Base-by-base conservation (phyloP, 768 basidiomycete genomes). In the Leucosporidium scottii region DNA sequence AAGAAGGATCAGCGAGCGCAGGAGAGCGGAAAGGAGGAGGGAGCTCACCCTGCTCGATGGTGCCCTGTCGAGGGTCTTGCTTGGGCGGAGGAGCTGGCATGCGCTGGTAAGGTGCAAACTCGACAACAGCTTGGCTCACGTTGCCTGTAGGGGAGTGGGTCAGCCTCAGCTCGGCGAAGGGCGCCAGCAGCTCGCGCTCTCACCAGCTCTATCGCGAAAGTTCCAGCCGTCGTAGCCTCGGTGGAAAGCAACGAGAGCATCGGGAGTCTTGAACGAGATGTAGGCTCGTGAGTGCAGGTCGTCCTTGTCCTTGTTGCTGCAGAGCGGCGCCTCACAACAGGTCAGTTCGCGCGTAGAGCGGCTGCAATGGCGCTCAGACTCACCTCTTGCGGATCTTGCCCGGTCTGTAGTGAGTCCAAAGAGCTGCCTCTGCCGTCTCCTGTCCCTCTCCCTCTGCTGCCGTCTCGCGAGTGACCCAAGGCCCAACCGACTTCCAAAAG, bases 51-150 rank as follows among this genome's bases (percentile, higher is more conserved):
- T 89, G 86, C 73, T 93, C 91, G 63, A 99, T 94, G 0, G 93
- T 94, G 0, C 85, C 90, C 72, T 86, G 87, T 28, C 91, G 82
- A 47, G 83, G 83, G 74, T 99, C 94, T 0, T 78, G 77, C 79
- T 94, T 97, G 78, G 86, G 86, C 78, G 88, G 85, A 68, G 83
- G 82, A 0, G 83, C 75, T 0, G 93, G 90, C 17, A 88, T 79
- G 76, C 92, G 96, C 77, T 92, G 93, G 70, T 88, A 90, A 7
- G 93, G 91, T 0, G 96, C 89, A 75, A 89, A 97, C 78, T 99
- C 94, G 10, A 99, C 92, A 6, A 96, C 82, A 1, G 90, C 93
- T 59, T 87, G 83, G 3, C 86, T 90, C 76, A 94, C 91, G 74
- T 87, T 88, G 21, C 94, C 94, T 94, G 72, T 17, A 8, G 48